Evolutionary conservation across 768 basidiomycete species (phyloP), one percentile per base, ranked within the genome.

Genomic region (Hygrophorus russula): DNA sequence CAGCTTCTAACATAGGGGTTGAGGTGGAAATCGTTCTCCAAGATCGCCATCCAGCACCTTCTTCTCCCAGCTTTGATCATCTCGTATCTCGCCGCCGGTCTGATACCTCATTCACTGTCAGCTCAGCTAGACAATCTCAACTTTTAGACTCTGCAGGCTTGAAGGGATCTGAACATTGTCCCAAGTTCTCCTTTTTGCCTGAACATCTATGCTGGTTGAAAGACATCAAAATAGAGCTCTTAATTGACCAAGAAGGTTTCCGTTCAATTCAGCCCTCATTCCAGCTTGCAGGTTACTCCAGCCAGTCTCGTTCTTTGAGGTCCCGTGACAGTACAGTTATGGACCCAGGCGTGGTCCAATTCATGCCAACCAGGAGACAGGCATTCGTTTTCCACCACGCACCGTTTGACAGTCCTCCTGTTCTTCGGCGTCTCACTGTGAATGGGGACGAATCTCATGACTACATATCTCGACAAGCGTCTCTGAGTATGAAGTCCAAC

Each of bases 191-290:
- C 48, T 29, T 50, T 51, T 33, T 41, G 17, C 70, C 68, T 0
- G 48, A 55, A 19, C 57, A 66, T 32, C 56, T 76, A 2, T 53
- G 59, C 2, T 82, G 80, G 78, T 66, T 84, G 9, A 66, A 69
- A 49, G 64, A 67, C 32, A 63, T 68, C 20, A 61, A 60, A 32
- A 57, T 89, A 24, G 75, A 82, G 45, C 61, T 90, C 28, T 71
- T 78, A 58, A 79, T 91, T 18, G 89, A 90, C 54, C 89, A 91
- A 57, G 89, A 90, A 62, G 81, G 84, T 3, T 87, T 86, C 52
- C 74, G 86, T 18, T 68, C 72, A 13, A 67, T 80, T 5, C 65
- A 66, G 18, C 76, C 82, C 14, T 57, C 62, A 6, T 80, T 89
- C 62, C 67, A 64, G 47, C 72, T 80, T 38, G 62, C 68, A n/a